phyloP scores from a whole-genome alignment of 192 early-diverging fungal species.

The Backusella liffmaniae region DNA sequence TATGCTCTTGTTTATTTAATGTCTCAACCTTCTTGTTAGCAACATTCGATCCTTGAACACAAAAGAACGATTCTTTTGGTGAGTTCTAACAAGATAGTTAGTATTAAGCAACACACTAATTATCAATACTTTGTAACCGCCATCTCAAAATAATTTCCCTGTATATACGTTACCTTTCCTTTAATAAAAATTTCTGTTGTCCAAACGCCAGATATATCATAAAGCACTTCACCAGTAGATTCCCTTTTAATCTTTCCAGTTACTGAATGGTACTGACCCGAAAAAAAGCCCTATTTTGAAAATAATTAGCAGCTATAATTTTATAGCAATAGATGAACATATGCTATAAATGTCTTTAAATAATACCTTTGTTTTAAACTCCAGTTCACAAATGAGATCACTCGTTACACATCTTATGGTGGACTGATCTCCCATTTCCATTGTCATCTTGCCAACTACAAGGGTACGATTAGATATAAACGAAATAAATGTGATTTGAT shows the following conservation, averaged over 20 bases:
- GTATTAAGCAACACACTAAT: background rate
- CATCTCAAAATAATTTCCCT: background rate
- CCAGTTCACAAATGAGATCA: constrained; percentile 76
- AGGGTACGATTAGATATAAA: background rate
- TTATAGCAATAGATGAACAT: background rate
- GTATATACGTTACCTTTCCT: constrained; percentile 24
- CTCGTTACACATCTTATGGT: constrained; percentile 65
- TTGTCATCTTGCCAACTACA: constrained; percentile 79
- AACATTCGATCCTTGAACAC: background rate
- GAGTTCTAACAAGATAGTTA: background rate
- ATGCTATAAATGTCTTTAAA: background rate
- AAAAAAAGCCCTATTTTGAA: constrained; percentile 63
- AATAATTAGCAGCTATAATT: background rate
- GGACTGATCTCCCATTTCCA: constrained; percentile 84
- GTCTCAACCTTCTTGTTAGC: background rate
- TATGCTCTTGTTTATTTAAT: constrained; percentile 8
- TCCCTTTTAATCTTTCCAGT: constrained; percentile 78
- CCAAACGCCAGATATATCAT: constrained; percentile 87
- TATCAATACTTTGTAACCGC: background rate
- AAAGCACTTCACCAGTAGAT: constrained; percentile 71
- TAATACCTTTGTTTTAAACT: constrained; percentile 83
- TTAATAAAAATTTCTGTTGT: constrained; percentile 65
- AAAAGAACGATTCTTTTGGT: background rate
- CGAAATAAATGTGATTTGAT: background rate
- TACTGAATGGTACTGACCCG: constrained; percentile 75